phyloP scores from a whole-genome alignment of 257 asterid genomes.

The Phtheirospermum japonicum region DNA sequence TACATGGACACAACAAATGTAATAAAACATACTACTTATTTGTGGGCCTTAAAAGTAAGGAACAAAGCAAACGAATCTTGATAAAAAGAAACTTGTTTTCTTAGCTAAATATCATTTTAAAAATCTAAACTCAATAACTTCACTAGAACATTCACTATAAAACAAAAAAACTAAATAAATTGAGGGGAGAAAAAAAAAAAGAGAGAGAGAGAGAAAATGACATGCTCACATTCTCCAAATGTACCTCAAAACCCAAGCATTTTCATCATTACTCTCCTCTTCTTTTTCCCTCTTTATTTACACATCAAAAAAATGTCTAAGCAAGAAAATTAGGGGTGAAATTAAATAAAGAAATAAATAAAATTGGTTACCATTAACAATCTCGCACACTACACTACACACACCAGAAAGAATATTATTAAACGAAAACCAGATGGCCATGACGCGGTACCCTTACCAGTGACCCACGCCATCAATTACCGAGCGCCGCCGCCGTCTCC shows the following conservation, averaged over 20 bases:
- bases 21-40: too few species aligned
- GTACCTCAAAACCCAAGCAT: slow-evolving; percentile 54
- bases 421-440: too few species aligned
- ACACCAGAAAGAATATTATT: too few species aligned
- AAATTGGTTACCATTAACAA: not conserved
- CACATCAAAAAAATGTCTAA: slow-evolving; percentile 3
- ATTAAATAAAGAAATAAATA: not conserved
- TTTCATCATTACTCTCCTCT: slow-evolving; percentile 77
- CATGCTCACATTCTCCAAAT: too few species aligned
- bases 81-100: not conserved
- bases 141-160: not conserved
- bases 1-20: too few species aligned
- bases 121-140: not conserved
- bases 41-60: slow-evolving; percentile 7
- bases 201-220: slow-evolving; percentile 32
- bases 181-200: too few species aligned
- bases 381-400: too few species aligned
- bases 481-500: slow-evolving; percentile 97
- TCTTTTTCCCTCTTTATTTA: slow-evolving; percentile 15
- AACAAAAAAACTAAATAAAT: slow-evolving; percentile 41
- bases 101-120: not conserved
- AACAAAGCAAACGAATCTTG: not conserved
- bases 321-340: too few species aligned
- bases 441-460: slow-evolving; percentile 36
- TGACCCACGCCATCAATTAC: slow-evolving; percentile 52